Percentiles rank a stretch among this genome's conserved stretches.
Conservation (phyloP, 441 rosid genomes). For the Rhodomyrtus psidioides region DNA sequence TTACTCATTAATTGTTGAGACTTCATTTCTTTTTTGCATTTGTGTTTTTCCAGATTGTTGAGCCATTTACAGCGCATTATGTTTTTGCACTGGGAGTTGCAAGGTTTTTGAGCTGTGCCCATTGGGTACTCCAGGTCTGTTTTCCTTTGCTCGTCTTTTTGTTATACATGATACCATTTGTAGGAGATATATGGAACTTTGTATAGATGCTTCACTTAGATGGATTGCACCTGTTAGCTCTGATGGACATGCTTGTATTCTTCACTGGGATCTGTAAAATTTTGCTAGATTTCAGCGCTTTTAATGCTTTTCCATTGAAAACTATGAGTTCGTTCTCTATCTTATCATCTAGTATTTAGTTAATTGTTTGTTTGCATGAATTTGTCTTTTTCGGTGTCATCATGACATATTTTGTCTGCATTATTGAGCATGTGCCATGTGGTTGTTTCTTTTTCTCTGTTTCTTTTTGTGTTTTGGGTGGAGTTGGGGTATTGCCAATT, state of each 20-base stretch:
- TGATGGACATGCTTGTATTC: not conserved
- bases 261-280: not conserved
- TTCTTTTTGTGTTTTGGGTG: not conserved
- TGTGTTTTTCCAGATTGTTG: conserved; percentile 36
- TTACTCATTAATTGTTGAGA: not conserved
- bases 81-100: conserved; percentile 61
- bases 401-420: not conserved
- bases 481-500: not conserved
- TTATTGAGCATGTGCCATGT: not conserved
- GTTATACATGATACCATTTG: not conserved
- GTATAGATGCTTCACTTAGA: not conserved
- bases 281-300: not conserved
- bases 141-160: not conserved
- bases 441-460: not conserved
- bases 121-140: conserved; percentile 62
- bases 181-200: not conserved
- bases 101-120: conserved; percentile 59
- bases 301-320: not conserved
- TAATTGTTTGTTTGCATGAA: not conserved
- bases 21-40: not conserved
- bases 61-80: conserved; percentile 63
- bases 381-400: not conserved
- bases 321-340: not conserved
- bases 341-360: not conserved
- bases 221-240: not conserved